Evolutionary conservation across 1,284 basidiomycete genomes (phyloP).

Genomic region (Tilletia setariae): DNA sequence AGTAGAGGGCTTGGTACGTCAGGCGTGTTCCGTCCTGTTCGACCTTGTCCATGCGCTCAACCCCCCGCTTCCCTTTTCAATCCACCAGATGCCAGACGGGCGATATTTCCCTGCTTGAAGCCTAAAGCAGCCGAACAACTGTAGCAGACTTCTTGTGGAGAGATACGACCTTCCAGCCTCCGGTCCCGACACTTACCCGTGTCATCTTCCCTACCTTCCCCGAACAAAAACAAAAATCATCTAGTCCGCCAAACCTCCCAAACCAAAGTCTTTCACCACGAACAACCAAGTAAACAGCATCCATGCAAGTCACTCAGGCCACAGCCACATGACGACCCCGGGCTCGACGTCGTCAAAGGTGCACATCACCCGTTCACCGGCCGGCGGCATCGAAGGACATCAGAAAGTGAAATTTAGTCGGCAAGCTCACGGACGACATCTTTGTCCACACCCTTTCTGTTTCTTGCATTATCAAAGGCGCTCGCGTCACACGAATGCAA

Average conservation of each 20-base stretch:
- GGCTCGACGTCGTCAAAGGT: too few species aligned
- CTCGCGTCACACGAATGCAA: too few species aligned
- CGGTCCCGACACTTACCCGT: not conserved
- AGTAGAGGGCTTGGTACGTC: slow-evolving; percentile 36
- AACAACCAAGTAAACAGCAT: too few species aligned
- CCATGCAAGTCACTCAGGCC: too few species aligned
- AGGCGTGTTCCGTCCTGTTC: not conserved
- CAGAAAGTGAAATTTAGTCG: too few species aligned
- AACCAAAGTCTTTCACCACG: slow-evolving; percentile 5
- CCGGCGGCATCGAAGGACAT: too few species aligned
- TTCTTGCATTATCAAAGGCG: too few species aligned
- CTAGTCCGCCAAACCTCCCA: slow-evolving; percentile 1
- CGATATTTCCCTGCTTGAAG: not conserved
- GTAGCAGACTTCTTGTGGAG: not conserved
- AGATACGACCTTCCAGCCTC: not conserved
- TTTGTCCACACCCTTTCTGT: too few species aligned
- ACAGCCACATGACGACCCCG: too few species aligned
- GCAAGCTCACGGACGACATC: too few species aligned
- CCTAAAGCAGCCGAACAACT: not conserved
- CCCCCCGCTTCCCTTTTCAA: too few species aligned
- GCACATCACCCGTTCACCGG: too few species aligned
- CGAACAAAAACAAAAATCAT: not conserved
- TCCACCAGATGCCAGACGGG: not conserved
- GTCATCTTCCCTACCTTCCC: not conserved
- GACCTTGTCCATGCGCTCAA: not conserved